Base-by-base conservation (phyloP, 2,329 filamentous ascomycete species). In the Knufia petricola region DNA sequence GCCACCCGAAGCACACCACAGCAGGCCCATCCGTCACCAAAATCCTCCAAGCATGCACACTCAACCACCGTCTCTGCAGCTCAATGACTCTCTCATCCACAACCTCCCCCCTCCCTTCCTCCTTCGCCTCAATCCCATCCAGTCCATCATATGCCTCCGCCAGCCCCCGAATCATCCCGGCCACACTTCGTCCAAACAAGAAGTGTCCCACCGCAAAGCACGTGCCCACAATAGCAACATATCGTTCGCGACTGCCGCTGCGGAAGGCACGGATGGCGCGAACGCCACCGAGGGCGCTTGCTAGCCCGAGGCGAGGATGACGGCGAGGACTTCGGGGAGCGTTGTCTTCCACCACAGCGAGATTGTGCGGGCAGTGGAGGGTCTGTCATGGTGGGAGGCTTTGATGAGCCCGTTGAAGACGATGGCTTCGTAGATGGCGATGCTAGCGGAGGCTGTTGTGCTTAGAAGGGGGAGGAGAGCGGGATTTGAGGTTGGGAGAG, bases 281-380 rank as follows among this genome's bases (percentile, higher is more conserved):
- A 23, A 42, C 23, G 7, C 39, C 39, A 7, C 15, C 23, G 20
- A 42, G 19, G 19, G 28, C 20, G 12, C 15, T 4, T 17, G 23
- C 23, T 3, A 28, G 20, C 3, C 19, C 24, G 4, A 42, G 39
- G 39, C n/a, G 19, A 42, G 7, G 39, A 26, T 24, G 8, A 42
- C 3, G 3, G 3, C 39, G 8, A 42, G 39, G n/a, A 7, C 13
- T 17, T 17, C 9, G 19, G 39, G 39, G 20, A 42, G 23, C 3
- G 39, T n/a, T 23, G 19, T 13, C 4, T 30, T 23, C 39, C 39
- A 42, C 39, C 39, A 42, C 10, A 24, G 39, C 3, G 39, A 24
- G 39, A 42, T 42, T 23, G 39, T 42, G 39, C 39, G 39, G 23
- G 39, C 39, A 6, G 24, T 23, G 20, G 39, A n/a, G 9, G 19